Percentiles rank a stretch among this genome's conserved stretches.
These are phyloP conservation scores for Salvia miltiorrhiza DNA, from an alignment of 257 asterid species.

Conservation along the genomic window DNA sequence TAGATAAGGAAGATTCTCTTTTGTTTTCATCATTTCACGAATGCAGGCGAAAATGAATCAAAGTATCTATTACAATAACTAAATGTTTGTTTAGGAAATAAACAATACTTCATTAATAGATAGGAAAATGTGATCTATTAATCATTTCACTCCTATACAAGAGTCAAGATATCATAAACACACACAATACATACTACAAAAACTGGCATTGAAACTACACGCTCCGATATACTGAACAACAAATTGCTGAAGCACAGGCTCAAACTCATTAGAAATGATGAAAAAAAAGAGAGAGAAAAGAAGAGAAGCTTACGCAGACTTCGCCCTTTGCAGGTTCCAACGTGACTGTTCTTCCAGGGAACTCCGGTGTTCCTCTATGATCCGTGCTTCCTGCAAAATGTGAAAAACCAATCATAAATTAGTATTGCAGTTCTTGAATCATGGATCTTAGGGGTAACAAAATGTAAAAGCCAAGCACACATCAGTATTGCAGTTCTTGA, in stretches of 20 bases:
- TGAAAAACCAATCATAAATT: neutral
- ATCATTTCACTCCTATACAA: no score
- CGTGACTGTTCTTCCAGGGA: conserved; percentile 92
- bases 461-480: neutral
- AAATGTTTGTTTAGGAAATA: neutral
- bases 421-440: neutral
- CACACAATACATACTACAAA: neutral
- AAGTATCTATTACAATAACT: no score
- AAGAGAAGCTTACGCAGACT: conserved; percentile 51
- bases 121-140: neutral
- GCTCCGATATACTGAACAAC: neutral
- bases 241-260: neutral
- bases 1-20: neutral
- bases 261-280: neutral
- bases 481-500: neutral
- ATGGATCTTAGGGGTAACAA: neutral
- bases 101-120: neutral
- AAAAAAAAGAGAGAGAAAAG: neutral
- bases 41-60: neutral
- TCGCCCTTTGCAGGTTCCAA: conserved; percentile 84
- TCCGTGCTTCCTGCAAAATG: conserved; percentile 81
- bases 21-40: neutral
- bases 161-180: neutral
- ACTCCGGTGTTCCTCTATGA: conserved; percentile 91
- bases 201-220: neutral